A percentile compares a stretch with the other conserved stretches of the same genome.
Conservation (phyloP, 1,139 yeast species). For the Lodderomyces pseudojiufengensis region DNA sequence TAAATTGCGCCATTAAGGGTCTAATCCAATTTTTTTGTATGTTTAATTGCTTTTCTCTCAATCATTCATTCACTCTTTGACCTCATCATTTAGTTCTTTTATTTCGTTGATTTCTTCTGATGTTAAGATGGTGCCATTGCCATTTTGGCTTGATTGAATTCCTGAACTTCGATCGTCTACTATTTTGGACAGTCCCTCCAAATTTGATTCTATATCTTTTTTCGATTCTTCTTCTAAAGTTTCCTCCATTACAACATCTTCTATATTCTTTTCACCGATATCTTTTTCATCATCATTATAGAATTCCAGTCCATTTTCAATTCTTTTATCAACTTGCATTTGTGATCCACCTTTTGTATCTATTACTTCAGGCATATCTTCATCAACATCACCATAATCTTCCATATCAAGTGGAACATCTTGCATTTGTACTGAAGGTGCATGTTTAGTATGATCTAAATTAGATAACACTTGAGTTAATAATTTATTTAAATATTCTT, state of each 20-base stretch:
- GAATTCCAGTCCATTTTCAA: slow-evolving; percentile 65
- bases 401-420: slow-evolving; percentile 83
- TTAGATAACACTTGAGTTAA: slow-evolving; percentile 73
- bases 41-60: too few relatives aligned
- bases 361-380: slow-evolving; percentile 66
- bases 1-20: too few relatives aligned
- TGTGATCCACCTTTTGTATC: slow-evolving; percentile 93
- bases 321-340: slow-evolving; percentile 69
- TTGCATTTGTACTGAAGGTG: slow-evolving; percentile 94
- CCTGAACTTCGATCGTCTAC: too few relatives aligned
- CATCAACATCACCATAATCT: slow-evolving; percentile 76
- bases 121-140: too few relatives aligned
- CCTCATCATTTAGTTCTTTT: too few relatives aligned
- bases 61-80: too few relatives aligned
- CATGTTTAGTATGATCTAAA: slow-evolving; percentile 84
- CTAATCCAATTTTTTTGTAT: too few relatives aligned
- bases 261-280: slow-evolving; percentile 32
- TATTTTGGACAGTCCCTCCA: too few relatives aligned
- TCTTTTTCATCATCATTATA: slow-evolving; percentile 61
- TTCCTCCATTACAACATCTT: slow-evolving; percentile 5
- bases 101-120: too few relatives aligned
- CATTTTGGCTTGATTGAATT: too few relatives aligned
- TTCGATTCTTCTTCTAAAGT: slow-evolving; percentile 1
- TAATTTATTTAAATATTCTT: slow-evolving; percentile 86
- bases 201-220: too few relatives aligned